Conservation (phyloP, 495 filamentous ascomycete genomes). For the Haplographium delicatum region DNA sequence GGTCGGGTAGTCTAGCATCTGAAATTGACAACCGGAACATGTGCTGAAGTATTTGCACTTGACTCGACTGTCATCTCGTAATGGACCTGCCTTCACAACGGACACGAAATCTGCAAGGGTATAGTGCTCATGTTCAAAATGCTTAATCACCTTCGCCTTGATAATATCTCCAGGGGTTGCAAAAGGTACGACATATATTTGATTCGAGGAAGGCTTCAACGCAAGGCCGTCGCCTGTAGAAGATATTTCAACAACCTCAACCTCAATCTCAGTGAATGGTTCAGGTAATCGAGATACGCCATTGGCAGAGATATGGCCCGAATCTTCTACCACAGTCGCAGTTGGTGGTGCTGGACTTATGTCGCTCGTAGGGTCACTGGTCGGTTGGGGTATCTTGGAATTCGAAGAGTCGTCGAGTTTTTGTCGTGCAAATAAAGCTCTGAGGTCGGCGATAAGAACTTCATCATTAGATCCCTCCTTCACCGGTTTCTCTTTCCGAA, state of each 20-base stretch:
- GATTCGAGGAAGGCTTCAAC: constrained; percentile 53
- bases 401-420: constrained; percentile 32
- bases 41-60: constrained; percentile 78
- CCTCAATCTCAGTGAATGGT: constrained; percentile 68
- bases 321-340: constrained; percentile 14
- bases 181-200: constrained; percentile 88
- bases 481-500: constrained; percentile 48
- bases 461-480: constrained; percentile 63
- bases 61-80: constrained; percentile 71
- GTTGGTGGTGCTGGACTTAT: not conserved
- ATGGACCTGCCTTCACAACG: constrained; percentile 64
- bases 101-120: constrained; percentile 74
- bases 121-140: constrained; percentile 55
- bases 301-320: constrained; percentile 21
- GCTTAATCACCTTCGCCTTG: constrained; percentile 70
- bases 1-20: constrained; percentile 87
- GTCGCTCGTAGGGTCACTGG: not conserved
- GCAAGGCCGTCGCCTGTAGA: constrained; percentile 91
- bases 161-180: constrained; percentile 77
- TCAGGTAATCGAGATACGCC: constrained; percentile 49
- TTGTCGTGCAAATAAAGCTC: constrained; percentile 52
- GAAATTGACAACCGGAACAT: constrained; percentile 93
- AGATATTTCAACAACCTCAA: constrained; percentile 68
- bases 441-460: constrained; percentile 67
- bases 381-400: too few relatives aligned